phyloP scores from a whole-genome alignment of 2,329 filamentous ascomycete species.

The Colletotrichum graminicola region DNA sequence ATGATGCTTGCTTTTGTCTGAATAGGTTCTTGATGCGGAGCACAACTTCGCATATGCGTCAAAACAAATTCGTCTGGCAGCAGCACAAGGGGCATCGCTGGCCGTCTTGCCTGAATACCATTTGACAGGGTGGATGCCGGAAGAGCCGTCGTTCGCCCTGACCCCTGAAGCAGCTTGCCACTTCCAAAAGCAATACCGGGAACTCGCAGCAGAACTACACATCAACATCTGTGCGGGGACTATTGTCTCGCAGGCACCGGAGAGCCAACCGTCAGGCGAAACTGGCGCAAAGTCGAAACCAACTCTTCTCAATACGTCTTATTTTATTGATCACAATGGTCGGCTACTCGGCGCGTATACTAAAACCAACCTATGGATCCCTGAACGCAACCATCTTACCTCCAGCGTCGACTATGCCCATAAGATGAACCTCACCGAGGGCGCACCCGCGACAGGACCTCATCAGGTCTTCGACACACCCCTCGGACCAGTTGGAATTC shows the following conservation, averaged over 20 bases:
- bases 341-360: slow-evolving; percentile 63
- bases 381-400: slow-evolving; percentile 61
- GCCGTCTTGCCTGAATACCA: slow-evolving; percentile 36
- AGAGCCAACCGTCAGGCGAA: background rate
- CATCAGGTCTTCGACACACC: slow-evolving; percentile 59
- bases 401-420: slow-evolving; percentile 47
- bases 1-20: background rate
- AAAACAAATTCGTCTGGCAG: slow-evolving; percentile 24
- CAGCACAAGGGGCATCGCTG: slow-evolving; percentile 27
- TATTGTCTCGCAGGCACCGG: slow-evolving; percentile 64
- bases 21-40: slow-evolving; percentile 16
- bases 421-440: background rate
- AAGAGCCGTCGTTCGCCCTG: slow-evolving; percentile 32
- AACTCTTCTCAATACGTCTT: slow-evolving; percentile 57
- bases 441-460: slow-evolving; percentile 34
- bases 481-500: slow-evolving; percentile 65
- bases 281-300: background rate
- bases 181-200: slow-evolving; percentile 63
- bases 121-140: slow-evolving; percentile 34
- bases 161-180: slow-evolving; percentile 21
- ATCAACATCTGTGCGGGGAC: slow-evolving; percentile 71
- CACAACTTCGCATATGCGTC: slow-evolving; percentile 30
- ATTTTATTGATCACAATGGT: slow-evolving; percentile 63
- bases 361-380: slow-evolving; percentile 69
- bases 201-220: slow-evolving; percentile 63